A percentile compares a stretch with the other conserved stretches of the same genome.
Conservation (phyloP, 805 yeast species). For the Saturnispora mendoncae region DNA sequence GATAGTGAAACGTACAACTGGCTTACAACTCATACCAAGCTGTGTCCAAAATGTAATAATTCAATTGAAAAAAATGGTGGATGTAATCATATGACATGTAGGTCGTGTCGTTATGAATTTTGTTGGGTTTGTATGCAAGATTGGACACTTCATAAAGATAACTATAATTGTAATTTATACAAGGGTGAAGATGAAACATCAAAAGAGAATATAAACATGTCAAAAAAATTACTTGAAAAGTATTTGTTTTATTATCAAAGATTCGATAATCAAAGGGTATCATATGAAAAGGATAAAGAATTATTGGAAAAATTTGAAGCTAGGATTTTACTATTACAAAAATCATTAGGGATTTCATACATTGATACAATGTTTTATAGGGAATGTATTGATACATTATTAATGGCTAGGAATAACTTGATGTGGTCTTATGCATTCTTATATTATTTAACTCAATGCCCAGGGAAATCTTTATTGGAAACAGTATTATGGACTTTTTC, state of each 20-base stretch:
- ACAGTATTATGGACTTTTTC: constrained; percentile 20
- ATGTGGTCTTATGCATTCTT: constrained; percentile 90
- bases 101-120: constrained; percentile 66
- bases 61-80: constrained; percentile 92
- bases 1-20: constrained; percentile 86
- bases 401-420: constrained; percentile 63
- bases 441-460: constrained; percentile 45
- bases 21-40: constrained; percentile 76
- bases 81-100: constrained; percentile 92
- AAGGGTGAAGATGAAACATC: constrained; percentile 39
- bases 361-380: constrained; percentile 78
- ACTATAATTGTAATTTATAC: constrained; percentile 49
- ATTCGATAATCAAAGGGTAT: constrained; percentile 66
- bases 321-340: constrained; percentile 58
- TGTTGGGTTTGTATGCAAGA: constrained; percentile 87
- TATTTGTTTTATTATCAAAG: constrained; percentile 71
- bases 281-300: constrained; percentile 62
- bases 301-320: constrained; percentile 55
- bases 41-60: constrained; percentile 75
- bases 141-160: constrained; percentile 64
- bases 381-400: constrained; percentile 57
- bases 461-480: constrained; percentile 57
- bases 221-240: constrained; percentile 45
- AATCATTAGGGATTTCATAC: constrained; percentile 62
- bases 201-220: constrained; percentile 26